Percentiles rank a stretch among this genome's conserved stretches.
Conservation (phyloP, 2,329 filamentous ascomycete species). For the Alternaria sp. region DNA sequence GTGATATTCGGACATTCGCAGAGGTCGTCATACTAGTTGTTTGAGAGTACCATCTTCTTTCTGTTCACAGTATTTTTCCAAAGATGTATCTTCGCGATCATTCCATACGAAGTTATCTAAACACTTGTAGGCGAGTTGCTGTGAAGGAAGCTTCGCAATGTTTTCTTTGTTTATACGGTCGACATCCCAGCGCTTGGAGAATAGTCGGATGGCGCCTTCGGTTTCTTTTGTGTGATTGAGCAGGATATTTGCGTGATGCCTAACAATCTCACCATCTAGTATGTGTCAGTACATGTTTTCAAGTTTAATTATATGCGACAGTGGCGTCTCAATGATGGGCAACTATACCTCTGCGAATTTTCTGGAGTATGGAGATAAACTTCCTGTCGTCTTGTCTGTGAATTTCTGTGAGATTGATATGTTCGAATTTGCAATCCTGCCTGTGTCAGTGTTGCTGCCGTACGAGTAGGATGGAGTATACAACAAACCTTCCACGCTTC, state of each 20-base stretch:
- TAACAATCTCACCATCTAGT: constrained; percentile 39
- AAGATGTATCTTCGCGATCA: constrained; percentile 27
- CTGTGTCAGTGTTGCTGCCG: constrained; percentile 6
- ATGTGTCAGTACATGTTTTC: constrained; percentile 1
- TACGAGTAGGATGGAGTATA: neutral
- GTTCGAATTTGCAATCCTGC: constrained; percentile 60
- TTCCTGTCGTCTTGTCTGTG: constrained; percentile 65
- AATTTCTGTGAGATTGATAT: constrained; percentile 64
- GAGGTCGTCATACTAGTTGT: constrained; percentile 25
- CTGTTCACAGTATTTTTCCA: constrained; percentile 20
- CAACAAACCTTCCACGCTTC: constrained; percentile 58
- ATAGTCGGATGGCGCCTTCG: constrained; percentile 57
- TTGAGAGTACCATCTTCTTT: constrained; percentile 22
- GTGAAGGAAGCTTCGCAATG: constrained; percentile 42
- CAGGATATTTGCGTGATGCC: constrained; percentile 53
- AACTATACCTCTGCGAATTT: constrained; percentile 59
- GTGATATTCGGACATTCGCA: neutral
- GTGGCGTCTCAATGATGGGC: neutral
- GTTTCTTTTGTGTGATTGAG: constrained; percentile 58
- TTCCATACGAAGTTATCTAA: constrained; percentile 57
- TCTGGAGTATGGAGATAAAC: constrained; percentile 67
- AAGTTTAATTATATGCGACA: neutral
- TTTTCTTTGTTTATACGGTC: constrained; percentile 44
- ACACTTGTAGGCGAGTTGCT: constrained; percentile 38
- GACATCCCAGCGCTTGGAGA: constrained; percentile 52